Percentiles rank a stretch among this genome's conserved stretches.
Evolutionary conservation across 2,329 filamentous ascomycete genomes (phyloP).

Genomic region (Amauroascus niger): DNA sequence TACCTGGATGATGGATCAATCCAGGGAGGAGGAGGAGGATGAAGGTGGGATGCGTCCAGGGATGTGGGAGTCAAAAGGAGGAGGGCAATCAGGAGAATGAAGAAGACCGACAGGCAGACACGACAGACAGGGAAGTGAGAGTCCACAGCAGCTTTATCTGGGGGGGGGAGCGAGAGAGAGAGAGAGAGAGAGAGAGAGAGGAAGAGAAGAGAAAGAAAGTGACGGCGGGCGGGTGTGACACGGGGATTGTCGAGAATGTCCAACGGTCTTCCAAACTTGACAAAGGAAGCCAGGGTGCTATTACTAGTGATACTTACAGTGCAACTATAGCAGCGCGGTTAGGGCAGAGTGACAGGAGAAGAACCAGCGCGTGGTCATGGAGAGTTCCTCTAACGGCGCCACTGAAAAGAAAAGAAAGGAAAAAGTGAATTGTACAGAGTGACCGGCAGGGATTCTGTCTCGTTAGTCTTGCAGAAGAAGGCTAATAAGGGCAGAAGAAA

Average conservation of each 20-base stretch:
- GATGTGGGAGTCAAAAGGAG: background rate
- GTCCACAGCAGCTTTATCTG: background rate
- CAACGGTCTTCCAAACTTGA: background rate
- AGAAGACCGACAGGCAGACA: too few relatives aligned
- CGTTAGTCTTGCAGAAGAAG: too few relatives aligned
- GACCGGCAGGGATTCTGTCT: too few relatives aligned
- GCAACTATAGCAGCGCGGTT: background rate
- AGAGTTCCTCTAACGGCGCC: background rate
- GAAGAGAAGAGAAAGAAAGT: background rate
- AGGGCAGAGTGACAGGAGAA: background rate
- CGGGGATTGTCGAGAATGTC: background rate
- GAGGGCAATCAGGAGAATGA: slow-evolving; percentile 6
- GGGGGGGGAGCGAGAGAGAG: background rate
- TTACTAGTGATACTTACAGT: background rate
- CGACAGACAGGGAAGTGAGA: background rate
- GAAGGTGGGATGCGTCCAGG: background rate
- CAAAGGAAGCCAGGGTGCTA: background rate
- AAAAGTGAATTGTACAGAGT: too few relatives aligned
- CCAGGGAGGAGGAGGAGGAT: slow-evolving; percentile 1
- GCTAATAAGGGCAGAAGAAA: too few relatives aligned
- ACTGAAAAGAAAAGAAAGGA: too few relatives aligned
- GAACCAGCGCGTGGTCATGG: background rate
- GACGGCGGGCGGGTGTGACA: background rate
- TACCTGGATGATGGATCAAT: background rate
- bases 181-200: background rate